phyloP scores from a whole-genome alignment of 352 stramenopile species.

The Plasmopara halstedii region DNA sequence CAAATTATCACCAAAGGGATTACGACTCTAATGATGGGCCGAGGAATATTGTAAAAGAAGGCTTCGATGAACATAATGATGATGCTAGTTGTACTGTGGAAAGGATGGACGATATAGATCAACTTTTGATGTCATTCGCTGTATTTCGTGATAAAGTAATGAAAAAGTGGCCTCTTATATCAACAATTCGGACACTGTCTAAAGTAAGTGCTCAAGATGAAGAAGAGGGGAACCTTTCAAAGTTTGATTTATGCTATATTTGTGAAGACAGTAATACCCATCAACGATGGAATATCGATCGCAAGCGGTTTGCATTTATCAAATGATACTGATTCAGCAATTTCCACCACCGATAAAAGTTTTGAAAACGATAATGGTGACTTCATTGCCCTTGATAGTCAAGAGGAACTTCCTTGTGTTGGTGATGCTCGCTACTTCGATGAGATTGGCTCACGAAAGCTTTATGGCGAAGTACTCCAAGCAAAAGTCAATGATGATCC shows the following conservation, averaged over 20 bases:
- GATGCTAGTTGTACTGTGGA: neutral
- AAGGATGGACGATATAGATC: slow-evolving; percentile 20
- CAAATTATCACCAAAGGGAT: slow-evolving; percentile 57
- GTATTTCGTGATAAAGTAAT: slow-evolving; percentile 27
- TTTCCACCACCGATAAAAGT: neutral
- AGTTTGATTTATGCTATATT: neutral
- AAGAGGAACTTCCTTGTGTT: slow-evolving; percentile 4
- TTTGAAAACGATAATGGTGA: slow-evolving; percentile 1
- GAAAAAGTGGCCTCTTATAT: slow-evolving; percentile 43
- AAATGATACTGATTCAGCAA: neutral
- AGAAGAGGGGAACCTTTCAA: neutral
- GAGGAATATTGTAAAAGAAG: neutral
- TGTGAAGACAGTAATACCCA: slow-evolving; percentile 5
- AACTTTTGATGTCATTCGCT: slow-evolving; percentile 34
- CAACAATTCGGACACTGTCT: slow-evolving; percentile 1
- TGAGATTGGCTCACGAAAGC: slow-evolving; percentile 9
- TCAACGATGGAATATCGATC: neutral
- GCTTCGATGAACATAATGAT: slow-evolving; percentile 2
- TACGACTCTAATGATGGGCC: slow-evolving; percentile 13
- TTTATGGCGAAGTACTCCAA: slow-evolving; percentile 19
- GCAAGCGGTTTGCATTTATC: neutral
- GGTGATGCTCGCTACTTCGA: slow-evolving; percentile 30
- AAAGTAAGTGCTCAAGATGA: slow-evolving; percentile 13
- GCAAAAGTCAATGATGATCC: slow-evolving; percentile 21
- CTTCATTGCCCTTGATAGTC: slow-evolving; percentile 16